Percentiles rank a stretch among this genome's conserved stretches.
phyloP scores from a whole-genome alignment of 2,329 filamentous ascomycete species.

The Ophiostoma novo-ulmi region DNA sequence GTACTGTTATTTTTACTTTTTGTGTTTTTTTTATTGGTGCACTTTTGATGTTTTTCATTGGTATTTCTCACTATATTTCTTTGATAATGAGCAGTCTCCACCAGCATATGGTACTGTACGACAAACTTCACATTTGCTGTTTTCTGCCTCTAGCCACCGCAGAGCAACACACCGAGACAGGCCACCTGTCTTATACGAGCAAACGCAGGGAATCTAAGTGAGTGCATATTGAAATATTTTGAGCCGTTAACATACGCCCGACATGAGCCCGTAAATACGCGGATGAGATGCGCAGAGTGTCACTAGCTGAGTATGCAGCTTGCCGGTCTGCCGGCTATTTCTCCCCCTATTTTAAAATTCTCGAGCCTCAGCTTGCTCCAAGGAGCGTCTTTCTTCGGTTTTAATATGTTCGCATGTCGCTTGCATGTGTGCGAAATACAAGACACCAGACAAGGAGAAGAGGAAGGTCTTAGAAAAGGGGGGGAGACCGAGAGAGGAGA shows the following conservation, averaged over 20 bases:
- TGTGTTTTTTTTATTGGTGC: neutral
- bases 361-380: neutral
- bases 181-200: neutral
- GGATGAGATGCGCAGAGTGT: neutral
- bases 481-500: neutral
- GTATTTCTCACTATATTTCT: neutral
- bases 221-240: neutral
- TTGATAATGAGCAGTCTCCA: neutral
- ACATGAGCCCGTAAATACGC: slow-evolving; percentile 16
- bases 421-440: neutral
- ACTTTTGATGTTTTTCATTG: neutral
- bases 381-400: neutral
- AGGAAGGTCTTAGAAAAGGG: neutral
- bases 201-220: neutral
- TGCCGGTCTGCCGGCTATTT: neutral
- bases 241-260: slow-evolving; percentile 10
- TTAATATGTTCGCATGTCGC: neutral
- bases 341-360: neutral
- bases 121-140: neutral
- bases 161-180: slow-evolving; percentile 5
- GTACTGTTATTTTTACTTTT: neutral
- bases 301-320: neutral
- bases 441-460: neutral
- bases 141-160: neutral
- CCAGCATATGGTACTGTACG: neutral